Evolutionary conservation across 148 eudicot species (phyloP).

Genomic region (Rheum nobile): DNA sequence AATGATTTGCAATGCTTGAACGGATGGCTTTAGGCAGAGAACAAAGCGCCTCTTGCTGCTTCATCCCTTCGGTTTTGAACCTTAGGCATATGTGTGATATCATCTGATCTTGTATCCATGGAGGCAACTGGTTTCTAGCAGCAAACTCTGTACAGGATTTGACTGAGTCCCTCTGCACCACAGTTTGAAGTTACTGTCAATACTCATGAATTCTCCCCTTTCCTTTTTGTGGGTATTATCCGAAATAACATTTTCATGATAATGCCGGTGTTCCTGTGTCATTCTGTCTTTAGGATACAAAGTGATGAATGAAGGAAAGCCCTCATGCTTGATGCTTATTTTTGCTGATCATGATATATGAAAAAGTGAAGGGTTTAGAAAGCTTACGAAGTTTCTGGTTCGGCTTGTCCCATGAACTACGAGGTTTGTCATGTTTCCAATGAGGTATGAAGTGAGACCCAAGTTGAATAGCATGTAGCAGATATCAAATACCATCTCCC

Average conservation of each 20-base stretch:
- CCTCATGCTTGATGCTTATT: too few relatives aligned
- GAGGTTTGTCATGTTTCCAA: conserved; percentile 94
- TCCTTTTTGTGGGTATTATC: neutral
- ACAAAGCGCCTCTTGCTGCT: conserved; percentile 67
- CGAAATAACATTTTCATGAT: neutral
- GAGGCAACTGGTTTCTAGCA: conserved; percentile 52
- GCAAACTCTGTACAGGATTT: conserved; percentile 10
- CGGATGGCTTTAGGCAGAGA: conserved; percentile 64
- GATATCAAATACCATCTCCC: conserved; percentile 74
- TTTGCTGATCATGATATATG: too few relatives aligned
- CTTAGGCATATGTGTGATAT: conserved; percentile 79
- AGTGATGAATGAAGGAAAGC: too few relatives aligned
- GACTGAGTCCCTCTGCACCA: conserved; percentile 7
- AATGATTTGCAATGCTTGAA: conserved; percentile 55
- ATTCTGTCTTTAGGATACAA: too few relatives aligned
- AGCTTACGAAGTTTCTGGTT: conserved; percentile 60
- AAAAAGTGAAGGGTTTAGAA: conserved; percentile 3
- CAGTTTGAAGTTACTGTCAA: neutral
- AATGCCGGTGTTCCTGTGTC: too few relatives aligned
- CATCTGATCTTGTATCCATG: conserved; percentile 65
- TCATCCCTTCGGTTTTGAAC: conserved; percentile 83
- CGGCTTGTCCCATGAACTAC: conserved; percentile 90
- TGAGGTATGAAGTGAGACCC: conserved; percentile 83
- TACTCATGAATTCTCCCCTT: neutral
- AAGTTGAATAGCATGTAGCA: conserved; percentile 82